A percentile compares a stretch with the other conserved stretches of the same genome.
Conservation (phyloP, 164 flowering plant species). For the Akebia trifoliata region DNA sequence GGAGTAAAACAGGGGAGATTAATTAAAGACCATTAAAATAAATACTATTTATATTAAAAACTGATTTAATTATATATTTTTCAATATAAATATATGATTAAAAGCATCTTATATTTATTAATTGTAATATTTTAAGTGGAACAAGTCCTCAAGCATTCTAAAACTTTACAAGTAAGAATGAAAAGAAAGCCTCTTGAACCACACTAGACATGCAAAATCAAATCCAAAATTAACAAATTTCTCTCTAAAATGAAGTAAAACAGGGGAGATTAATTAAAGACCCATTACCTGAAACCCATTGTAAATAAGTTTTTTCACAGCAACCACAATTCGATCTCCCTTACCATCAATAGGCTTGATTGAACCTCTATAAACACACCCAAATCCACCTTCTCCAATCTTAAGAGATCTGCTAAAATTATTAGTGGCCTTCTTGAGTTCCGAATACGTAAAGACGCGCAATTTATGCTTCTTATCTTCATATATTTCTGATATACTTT, state of each 20-base stretch:
- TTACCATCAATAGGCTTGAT: conserved; percentile 43
- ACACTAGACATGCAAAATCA: too few species aligned
- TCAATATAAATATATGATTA: too few species aligned
- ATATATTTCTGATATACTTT: conserved; percentile 46
- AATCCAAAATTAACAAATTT: too few species aligned
- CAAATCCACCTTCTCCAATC: conserved; percentile 87
- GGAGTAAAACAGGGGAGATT: not conserved
- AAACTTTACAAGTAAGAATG: too few species aligned
- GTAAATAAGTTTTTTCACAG: conserved; percentile 62
- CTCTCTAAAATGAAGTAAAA: not conserved
- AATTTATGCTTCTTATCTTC: conserved; percentile 54
- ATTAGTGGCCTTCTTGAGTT: conserved; percentile 56
- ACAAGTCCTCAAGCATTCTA: too few species aligned
- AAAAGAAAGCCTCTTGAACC: too few species aligned
- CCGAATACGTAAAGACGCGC: conserved; percentile 48
- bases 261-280: too few species aligned
- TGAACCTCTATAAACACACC: conserved; percentile 59
- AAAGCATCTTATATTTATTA: too few species aligned
- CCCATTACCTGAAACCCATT: conserved; percentile 63
- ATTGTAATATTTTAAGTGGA: too few species aligned
- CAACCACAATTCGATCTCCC: conserved; percentile 51
- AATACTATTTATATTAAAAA: too few species aligned
- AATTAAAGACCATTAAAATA: too few species aligned
- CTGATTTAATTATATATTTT: too few species aligned
- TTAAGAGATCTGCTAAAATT: conserved; percentile 50